These are phyloP conservation scores for Sphagnurus paluster DNA, from an alignment of 1,284 basidiomycete genomes.

Conservation along the genomic window DNA sequence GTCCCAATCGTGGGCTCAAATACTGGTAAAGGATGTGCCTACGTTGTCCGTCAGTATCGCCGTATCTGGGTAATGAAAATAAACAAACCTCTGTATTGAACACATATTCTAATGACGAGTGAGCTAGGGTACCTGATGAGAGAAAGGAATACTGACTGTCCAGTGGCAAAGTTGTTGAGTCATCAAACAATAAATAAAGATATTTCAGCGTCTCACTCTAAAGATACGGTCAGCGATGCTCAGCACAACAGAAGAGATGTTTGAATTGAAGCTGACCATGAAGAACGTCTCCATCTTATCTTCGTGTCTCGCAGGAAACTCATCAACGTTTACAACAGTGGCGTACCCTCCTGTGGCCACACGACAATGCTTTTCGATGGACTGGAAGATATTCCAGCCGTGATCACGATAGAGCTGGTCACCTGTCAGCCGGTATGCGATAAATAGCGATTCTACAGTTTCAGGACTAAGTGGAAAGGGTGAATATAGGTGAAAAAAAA, in stretches of 20 bases:
- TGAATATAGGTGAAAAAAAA: too few relatives aligned
- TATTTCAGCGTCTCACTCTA: conserved; percentile 94
- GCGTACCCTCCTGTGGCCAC: conserved; percentile 82
- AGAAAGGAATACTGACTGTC: conserved; percentile 52
- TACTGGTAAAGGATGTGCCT: conserved; percentile 72
- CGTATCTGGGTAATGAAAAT: not conserved
- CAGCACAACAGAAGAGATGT: not conserved
- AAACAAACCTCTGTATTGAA: conserved; percentile 86
- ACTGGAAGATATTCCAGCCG: conserved; percentile 90
- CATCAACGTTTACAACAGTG: conserved; percentile 83
- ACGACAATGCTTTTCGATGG: conserved; percentile 84
- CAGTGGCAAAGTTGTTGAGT: conserved; percentile 70
- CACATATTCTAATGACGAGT: conserved; percentile 66
- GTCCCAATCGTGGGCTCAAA: conserved; percentile 55
- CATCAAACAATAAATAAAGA: conserved; percentile 86
- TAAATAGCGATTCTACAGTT: conserved; percentile 91
- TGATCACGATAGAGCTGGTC: conserved; percentile 79
- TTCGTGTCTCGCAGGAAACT: conserved; percentile 62
- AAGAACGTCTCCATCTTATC: conserved; percentile 98
- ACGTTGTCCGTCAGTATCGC: not conserved
- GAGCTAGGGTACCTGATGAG: conserved; percentile 1
- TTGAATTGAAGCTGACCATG: conserved; percentile 52
- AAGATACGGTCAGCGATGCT: conserved; percentile 5
- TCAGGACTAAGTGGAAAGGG: conserved; percentile 66
- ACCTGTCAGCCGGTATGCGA: conserved; percentile 86